Evolutionary conservation across 169 alveolate genomes (phyloP).

Genomic region (Plasmodium sp.): DNA sequence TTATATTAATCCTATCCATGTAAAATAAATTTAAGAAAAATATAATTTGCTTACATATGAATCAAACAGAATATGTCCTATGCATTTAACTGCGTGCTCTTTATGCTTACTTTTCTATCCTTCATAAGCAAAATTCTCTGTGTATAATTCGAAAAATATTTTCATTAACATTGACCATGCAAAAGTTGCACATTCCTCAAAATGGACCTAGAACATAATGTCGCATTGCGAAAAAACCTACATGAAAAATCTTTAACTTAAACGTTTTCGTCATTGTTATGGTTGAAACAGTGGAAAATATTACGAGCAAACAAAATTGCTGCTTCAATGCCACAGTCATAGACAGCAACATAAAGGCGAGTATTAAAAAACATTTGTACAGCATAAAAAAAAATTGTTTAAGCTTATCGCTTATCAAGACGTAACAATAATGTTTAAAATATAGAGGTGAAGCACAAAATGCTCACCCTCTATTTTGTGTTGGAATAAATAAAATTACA

Average conservation of each 20-base stretch:
- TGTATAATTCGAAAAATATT: background rate
- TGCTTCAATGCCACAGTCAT: background rate
- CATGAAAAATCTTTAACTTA: background rate
- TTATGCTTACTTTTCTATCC: background rate
- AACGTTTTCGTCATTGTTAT: background rate
- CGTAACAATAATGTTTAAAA: background rate
- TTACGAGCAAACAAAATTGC: background rate
- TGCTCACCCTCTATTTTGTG: background rate
- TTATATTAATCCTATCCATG: background rate
- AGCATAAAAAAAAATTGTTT: background rate
- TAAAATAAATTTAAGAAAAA: background rate
- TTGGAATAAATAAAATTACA: background rate
- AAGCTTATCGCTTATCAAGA: background rate
- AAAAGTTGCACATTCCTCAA: background rate
- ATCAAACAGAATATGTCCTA: background rate
- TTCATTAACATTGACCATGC: background rate
- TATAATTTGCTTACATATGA: background rate
- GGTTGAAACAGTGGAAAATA: background rate
- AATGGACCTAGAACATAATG: background rate
- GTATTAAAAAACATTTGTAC: background rate
- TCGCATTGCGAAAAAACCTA: background rate
- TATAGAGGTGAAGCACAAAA: background rate
- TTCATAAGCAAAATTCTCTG: background rate
- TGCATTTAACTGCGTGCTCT: background rate
- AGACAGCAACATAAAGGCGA: background rate